A percentile compares a stretch with the other conserved stretches of the same genome.
phyloP scores from a whole-genome alignment of 805 yeast species.

The Nakazawaea ishiwadae region DNA sequence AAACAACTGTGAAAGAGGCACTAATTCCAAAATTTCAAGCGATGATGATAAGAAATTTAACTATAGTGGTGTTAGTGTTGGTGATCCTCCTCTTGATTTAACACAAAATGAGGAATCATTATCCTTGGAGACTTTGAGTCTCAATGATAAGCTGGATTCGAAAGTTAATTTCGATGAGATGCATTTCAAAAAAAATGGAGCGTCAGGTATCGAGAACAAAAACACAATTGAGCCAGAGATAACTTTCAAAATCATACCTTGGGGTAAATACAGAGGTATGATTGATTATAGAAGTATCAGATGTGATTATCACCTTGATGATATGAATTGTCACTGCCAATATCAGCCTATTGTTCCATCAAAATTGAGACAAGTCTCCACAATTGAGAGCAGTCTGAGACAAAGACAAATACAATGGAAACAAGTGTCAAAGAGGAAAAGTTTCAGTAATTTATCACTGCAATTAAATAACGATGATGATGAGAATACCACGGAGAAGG shows the following conservation, averaged over 20 bases:
- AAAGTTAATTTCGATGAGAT: too few species aligned
- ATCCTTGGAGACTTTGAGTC: background rate
- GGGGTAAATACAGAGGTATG: constrained; percentile 12
- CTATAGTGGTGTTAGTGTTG: constrained; percentile 5
- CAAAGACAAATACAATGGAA: background rate
- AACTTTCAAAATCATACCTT: background rate
- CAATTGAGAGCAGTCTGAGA: background rate
- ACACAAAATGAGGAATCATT: background rate
- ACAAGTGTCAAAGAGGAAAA: constrained; percentile 4
- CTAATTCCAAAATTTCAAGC: too few species aligned
- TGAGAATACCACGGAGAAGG: background rate
- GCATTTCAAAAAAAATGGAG: too few species aligned
- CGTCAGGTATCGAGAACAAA: too few species aligned
- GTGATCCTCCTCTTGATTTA: constrained; percentile 2
- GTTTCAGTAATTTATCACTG: constrained; percentile 4
- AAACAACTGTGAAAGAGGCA: background rate
- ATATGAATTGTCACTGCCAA: background rate
- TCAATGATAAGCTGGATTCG: too few species aligned
- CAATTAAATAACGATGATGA: background rate
- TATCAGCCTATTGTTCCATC: constrained; percentile 10
- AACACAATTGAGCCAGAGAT: background rate
- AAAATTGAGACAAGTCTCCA: background rate
- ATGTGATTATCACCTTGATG: constrained; percentile 1
- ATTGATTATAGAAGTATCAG: constrained; percentile 7
- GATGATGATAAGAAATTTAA: constrained; percentile 5